Base-by-base conservation (phyloP, 768 basidiomycete genomes). In the Cystofilobasidium ferigula region DNA sequence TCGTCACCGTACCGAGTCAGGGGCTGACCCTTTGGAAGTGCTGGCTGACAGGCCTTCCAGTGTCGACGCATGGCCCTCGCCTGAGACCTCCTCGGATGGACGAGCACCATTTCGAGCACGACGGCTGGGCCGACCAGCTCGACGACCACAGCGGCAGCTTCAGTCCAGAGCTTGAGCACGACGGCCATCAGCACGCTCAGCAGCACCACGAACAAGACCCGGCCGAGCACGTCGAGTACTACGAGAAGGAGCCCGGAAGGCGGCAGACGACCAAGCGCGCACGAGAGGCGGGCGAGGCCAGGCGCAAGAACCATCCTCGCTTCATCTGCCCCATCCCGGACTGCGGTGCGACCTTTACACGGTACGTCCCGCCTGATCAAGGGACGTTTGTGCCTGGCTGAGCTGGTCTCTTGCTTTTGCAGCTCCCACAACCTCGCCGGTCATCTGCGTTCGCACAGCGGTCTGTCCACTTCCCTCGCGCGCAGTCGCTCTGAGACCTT, bases 391-490 rank as follows among this genome's bases (percentile, higher is more conserved):
- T 5, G 5, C 20, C 10, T 45, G 10, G 10, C 43, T 20, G 13
- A 16, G 10, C 51, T 54, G 7, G 26, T n/a, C 26, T 42, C 40
- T 42, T 10, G 10, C 10, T 20, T 3, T 9, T 26, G 7, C 51
- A 54, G 51, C 18, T 32, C 51, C 1, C 51, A 54, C 30, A 54
- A 54, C 20, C 30, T 54, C 4, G 51, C 51, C 16, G 26, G 51
- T n/a, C 51, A 54, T 28, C 10, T 54, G 51, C 51, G 51, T 18
- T 54, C 51, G 30, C 51, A 54, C 51, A 54, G 30, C 51, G 51
- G 51, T 54, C 14, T 28, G 51, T 54, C 51, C 48, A 13, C 12
- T 26, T 10, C 40, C 20, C 10, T 42, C 40, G 40, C 40, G 40
- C 10, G 20, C 40, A 10, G 10, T 42, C 10, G 10, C 40, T 10